phyloP scores from a whole-genome alignment of 176 grass and related monocot species.

The Microstegium vimineum region DNA sequence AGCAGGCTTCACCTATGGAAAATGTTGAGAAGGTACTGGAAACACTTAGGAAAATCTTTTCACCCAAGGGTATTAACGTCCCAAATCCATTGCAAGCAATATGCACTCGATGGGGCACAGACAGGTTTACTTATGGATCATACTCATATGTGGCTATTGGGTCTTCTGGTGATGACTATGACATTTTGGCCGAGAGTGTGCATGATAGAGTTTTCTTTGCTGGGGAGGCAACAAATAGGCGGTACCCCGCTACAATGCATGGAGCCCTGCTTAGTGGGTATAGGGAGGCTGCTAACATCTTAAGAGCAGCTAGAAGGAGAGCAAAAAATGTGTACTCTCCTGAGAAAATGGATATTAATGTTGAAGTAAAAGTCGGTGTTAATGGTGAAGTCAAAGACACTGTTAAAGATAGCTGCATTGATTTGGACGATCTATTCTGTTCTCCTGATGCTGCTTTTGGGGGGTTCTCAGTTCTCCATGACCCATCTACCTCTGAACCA shows the following conservation, averaged over 20 bases:
- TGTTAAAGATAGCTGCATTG: slow-evolving; percentile 39
- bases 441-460: no score
- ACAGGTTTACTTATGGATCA: slow-evolving; percentile 85
- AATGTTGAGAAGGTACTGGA: slow-evolving; percentile 55
- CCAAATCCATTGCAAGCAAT: slow-evolving; percentile 86
- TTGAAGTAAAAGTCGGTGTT: background rate
- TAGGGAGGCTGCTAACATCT: slow-evolving; percentile 90
- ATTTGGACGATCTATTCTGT: slow-evolving; percentile 65
- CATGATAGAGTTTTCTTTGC: slow-evolving; percentile 89
- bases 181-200: slow-evolving; percentile 87
- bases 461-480: no score
- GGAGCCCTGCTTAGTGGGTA: slow-evolving; percentile 95
- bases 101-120: slow-evolving; percentile 89
- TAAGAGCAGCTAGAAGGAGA: slow-evolving; percentile 63
- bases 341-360: slow-evolving; percentile 20
- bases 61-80: slow-evolving; percentile 82
- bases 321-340: slow-evolving; percentile 27
- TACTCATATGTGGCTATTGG: slow-evolving; percentile 91
- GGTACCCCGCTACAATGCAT: slow-evolving; percentile 97
- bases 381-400: slow-evolving; percentile 26
- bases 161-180: slow-evolving; percentile 93
- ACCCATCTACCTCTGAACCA: no score
- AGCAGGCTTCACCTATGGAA: no score
- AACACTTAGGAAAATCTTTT: slow-evolving; percentile 75
- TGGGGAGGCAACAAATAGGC: slow-evolving; percentile 88